phyloP scores from a whole-genome alignment of 192 early-diverging fungal species.

The Coemansia sp. region DNA sequence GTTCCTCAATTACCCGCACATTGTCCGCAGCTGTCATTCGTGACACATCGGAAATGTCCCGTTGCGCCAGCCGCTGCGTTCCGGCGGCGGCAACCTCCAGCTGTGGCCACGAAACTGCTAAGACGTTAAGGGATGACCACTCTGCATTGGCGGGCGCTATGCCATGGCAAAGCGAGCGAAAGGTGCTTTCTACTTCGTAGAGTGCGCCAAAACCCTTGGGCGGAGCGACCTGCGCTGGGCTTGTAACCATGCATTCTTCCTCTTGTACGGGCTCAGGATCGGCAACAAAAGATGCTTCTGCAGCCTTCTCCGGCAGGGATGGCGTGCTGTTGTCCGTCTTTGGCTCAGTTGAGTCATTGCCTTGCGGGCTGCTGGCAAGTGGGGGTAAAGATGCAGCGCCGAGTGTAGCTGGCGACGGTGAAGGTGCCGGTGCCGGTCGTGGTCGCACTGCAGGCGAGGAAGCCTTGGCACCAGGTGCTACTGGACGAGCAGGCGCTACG shows the following conservation, averaged over 20 bases:
- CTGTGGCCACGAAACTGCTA: constrained; percentile 51
- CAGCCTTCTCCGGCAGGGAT: background rate
- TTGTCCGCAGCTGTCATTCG: constrained; percentile 38
- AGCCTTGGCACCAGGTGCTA: constrained; percentile 5
- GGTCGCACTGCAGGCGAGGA: background rate
- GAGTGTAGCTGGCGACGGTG: background rate
- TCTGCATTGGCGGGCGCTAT: constrained; percentile 42
- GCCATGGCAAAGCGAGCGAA: constrained; percentile 45
- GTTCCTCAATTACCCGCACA: constrained; percentile 26
- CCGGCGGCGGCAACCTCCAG: constrained; percentile 25
- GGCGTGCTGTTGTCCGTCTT: background rate
- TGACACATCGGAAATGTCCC: constrained; percentile 37
- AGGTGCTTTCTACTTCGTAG: constrained; percentile 32
- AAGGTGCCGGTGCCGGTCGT: background rate
- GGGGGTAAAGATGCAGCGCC: background rate
- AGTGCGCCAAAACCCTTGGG: constrained; percentile 35
- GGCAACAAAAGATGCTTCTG: background rate
- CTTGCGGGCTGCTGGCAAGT: no score
- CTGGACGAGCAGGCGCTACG: constrained; percentile 1
- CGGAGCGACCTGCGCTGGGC: constrained; percentile 25
- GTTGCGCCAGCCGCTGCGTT: constrained; percentile 41
- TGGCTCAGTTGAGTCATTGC: background rate
- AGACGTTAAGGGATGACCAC: constrained; percentile 51
- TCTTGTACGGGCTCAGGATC: constrained; percentile 17
- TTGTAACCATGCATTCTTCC: constrained; percentile 29